Evolutionary conservation across 2,329 filamentous ascomycete species (phyloP).

Genomic region (Paecilomyces fulvus): DNA sequence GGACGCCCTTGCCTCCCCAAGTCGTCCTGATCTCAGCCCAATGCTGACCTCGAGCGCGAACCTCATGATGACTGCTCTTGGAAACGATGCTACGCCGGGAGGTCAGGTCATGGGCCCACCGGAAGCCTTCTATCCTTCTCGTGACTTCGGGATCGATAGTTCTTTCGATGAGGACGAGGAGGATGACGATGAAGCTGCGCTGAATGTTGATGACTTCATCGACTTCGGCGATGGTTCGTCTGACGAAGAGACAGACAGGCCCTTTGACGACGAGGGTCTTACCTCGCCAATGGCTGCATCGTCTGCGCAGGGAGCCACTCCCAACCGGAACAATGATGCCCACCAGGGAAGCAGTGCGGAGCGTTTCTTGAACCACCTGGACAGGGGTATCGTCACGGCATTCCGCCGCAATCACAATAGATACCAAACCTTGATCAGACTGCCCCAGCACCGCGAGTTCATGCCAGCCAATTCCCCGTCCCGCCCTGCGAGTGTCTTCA

Average conservation of each 20-base stretch:
- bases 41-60: conserved; percentile 62
- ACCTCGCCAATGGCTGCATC: conserved; percentile 40
- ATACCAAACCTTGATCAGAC: conserved; percentile 41
- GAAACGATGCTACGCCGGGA: conserved; percentile 39
- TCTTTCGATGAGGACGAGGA: conserved; percentile 54
- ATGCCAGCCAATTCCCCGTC: conserved; percentile 37
- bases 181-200: conserved; percentile 54
- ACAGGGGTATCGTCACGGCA: conserved; percentile 64
- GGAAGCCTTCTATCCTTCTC: conserved; percentile 67
- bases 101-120: conserved; percentile 63
- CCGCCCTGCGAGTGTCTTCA: conserved; percentile 34
- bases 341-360: conserved; percentile 30
- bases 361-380: conserved; percentile 57
- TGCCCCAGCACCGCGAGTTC: conserved; percentile 38
- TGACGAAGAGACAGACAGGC: conserved; percentile 52
- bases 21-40: conserved; percentile 36
- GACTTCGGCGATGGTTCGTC: conserved; percentile 54
- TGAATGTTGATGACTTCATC: conserved; percentile 64
- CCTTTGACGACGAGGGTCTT: conserved; percentile 36
- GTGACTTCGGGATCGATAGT: conserved; percentile 48
- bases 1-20: conserved; percentile 32
- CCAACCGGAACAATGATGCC: conserved; percentile 23
- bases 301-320: conserved; percentile 26
- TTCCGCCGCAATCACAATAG: conserved; percentile 57
- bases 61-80: conserved; percentile 69